Evolutionary conservation across 148 eudicot species (phyloP).

Genomic region (Vaccinium macrocarpon): DNA sequence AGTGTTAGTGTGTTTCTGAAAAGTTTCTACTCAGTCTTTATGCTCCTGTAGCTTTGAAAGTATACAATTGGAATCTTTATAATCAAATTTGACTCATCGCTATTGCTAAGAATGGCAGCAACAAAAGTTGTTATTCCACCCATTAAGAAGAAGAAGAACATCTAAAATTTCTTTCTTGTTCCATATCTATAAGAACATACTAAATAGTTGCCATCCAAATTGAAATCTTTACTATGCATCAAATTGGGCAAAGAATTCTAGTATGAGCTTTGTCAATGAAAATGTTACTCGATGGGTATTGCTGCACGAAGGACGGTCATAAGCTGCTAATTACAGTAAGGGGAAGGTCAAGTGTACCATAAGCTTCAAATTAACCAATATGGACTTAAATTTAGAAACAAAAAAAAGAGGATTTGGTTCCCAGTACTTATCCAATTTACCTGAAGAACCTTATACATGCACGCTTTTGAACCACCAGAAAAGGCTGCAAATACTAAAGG

Average conservation of each 20-base stretch:
- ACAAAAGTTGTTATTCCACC: neutral
- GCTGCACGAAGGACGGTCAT: neutral
- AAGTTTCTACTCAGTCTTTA: neutral
- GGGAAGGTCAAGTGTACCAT: neutral
- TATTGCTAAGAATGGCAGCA: neutral
- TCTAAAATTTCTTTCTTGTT: neutral
- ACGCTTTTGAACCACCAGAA: constrained; percentile 71
- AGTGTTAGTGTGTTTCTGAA: neutral
- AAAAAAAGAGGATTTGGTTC: neutral
- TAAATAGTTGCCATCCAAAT: neutral
- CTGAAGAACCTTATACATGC: constrained; percentile 72
- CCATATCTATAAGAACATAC: neutral
- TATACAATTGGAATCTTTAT: neutral
- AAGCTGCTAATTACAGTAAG: neutral
- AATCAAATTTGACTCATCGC: neutral
- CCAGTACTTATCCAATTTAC: constrained; percentile 20
- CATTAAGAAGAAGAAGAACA: neutral
- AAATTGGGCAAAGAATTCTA: neutral
- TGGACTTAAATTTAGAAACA: neutral
- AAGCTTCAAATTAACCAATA: neutral
- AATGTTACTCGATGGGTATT: neutral
- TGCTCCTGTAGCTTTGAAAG: neutral
- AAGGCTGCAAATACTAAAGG: constrained; percentile 55
- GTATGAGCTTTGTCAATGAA: neutral
- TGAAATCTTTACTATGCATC: neutral